These are phyloP conservation scores for Vitis rupestris DNA, from an alignment of 164 flowering plant genomes.

Conservation along the genomic window DNA sequence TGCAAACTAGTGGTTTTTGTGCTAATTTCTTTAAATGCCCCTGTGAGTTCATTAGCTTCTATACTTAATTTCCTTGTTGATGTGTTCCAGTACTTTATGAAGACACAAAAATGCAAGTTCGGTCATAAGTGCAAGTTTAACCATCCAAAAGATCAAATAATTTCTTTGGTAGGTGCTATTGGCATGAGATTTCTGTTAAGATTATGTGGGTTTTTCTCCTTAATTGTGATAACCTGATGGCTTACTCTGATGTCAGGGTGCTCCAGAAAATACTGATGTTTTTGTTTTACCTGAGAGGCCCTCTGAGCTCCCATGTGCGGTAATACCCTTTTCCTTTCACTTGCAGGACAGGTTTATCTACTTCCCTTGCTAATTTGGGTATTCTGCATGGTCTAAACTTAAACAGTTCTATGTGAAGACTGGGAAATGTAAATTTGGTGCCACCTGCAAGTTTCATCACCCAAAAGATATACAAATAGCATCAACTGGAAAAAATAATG, in stretches of 20 bases:
- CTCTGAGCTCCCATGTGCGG: conserved; percentile 81
- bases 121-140: conserved; percentile 91
- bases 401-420: conserved; percentile 89
- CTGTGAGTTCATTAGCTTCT: background rate
- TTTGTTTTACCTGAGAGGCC: conserved; percentile 84
- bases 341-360: background rate
- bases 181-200: background rate
- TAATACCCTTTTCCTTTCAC: conserved; percentile 30
- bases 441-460: conserved; percentile 86
- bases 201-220: background rate
- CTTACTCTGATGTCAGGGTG: conserved; percentile 34
- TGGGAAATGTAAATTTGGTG: conserved; percentile 88
- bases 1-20: background rate
- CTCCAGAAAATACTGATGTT: conserved; percentile 31
- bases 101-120: conserved; percentile 92
- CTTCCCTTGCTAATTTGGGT: conserved; percentile 7
- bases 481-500: conserved; percentile 39
- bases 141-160: conserved; percentile 69
- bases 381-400: background rate
- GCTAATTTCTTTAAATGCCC: background rate
- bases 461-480: conserved; percentile 69
- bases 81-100: conserved; percentile 74
- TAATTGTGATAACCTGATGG: background rate
- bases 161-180: conserved; percentile 36
- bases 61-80: background rate